Evolutionary conservation across 2,329 filamentous ascomycete genomes (phyloP).

Genomic region (Chaetoscypha palmicola): DNA sequence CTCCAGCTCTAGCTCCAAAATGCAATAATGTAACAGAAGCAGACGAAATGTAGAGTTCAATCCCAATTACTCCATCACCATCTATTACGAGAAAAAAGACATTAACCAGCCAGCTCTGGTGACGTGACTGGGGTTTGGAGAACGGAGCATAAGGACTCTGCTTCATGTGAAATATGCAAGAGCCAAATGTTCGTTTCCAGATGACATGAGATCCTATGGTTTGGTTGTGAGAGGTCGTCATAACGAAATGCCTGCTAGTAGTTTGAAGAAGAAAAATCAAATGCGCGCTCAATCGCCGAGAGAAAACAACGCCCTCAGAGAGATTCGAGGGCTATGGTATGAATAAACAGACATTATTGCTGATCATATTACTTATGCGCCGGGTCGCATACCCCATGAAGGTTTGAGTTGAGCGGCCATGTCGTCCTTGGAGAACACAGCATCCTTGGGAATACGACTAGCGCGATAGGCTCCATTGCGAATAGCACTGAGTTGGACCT

Average conservation of each 20-base stretch:
- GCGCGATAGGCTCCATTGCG: constrained; percentile 64
- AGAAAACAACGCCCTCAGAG: constrained; percentile 13
- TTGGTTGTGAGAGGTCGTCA: constrained; percentile 9
- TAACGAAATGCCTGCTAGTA: constrained; percentile 4
- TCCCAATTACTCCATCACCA: constrained; percentile 9
- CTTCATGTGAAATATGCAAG: neutral
- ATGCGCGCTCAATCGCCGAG: constrained; percentile 29
- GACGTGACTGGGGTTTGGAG: constrained; percentile 7
- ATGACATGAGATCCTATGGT: constrained; percentile 14
- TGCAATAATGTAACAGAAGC: neutral
- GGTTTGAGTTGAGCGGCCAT: constrained; percentile 40
- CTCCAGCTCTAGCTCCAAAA: neutral
- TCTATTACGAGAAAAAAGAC: constrained; percentile 22
- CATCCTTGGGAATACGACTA: constrained; percentile 56
- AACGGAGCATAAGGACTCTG: neutral
- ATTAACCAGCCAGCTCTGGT: constrained; percentile 17
- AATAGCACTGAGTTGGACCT: constrained; percentile 50
- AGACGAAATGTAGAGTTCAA: neutral
- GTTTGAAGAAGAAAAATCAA: constrained; percentile 13
- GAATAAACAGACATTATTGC: constrained; percentile 17
- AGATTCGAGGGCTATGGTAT: constrained; percentile 13
- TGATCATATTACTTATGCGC: constrained; percentile 19
- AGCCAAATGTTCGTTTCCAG: constrained; percentile 11
- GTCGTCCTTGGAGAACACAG: constrained; percentile 59
- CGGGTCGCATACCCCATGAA: constrained; percentile 32